phyloP scores from a whole-genome alignment of 495 filamentous ascomycete genomes.

The Talaromyces borbonicus region DNA sequence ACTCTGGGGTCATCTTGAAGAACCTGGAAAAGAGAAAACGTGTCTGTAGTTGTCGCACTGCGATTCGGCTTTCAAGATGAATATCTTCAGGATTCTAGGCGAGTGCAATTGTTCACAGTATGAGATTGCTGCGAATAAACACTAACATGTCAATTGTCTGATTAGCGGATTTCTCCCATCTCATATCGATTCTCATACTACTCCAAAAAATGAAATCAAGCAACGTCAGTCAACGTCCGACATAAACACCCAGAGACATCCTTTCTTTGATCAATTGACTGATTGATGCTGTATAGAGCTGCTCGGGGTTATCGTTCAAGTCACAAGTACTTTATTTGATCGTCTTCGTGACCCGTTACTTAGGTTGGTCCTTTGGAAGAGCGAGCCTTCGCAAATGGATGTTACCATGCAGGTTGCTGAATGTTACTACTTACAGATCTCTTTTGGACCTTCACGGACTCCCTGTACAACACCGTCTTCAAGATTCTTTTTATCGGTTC shows the following conservation, averaged over 20 bases:
- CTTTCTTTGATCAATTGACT: background rate
- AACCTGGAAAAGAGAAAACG: background rate
- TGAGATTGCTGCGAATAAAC: too few species aligned
- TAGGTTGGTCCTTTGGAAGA: conserved; percentile 44
- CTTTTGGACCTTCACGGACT: conserved; percentile 72
- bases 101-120: conserved; percentile 5
- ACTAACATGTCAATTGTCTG: too few species aligned
- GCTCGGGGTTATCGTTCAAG: conserved; percentile 95
- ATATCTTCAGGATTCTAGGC: conserved; percentile 84
- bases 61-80: conserved; percentile 45
- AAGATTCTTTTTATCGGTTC: conserved; percentile 89
- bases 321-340: conserved; percentile 89
- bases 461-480: conserved; percentile 83
- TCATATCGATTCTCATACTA: conserved; percentile 88
- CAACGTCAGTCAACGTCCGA: conserved; percentile 47
- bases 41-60: background rate
- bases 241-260: background rate
- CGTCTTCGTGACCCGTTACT: conserved; percentile 87
- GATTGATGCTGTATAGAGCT: conserved; percentile 52
- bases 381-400: background rate
- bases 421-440: conserved; percentile 49
- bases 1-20: background rate
- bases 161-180: conserved; percentile 85
- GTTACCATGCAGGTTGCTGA: background rate
- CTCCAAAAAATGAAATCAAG: conserved; percentile 91